Evolutionary conservation across 106 monocot species (phyloP).

Genomic region (Dioscorea zingiberensis): DNA sequence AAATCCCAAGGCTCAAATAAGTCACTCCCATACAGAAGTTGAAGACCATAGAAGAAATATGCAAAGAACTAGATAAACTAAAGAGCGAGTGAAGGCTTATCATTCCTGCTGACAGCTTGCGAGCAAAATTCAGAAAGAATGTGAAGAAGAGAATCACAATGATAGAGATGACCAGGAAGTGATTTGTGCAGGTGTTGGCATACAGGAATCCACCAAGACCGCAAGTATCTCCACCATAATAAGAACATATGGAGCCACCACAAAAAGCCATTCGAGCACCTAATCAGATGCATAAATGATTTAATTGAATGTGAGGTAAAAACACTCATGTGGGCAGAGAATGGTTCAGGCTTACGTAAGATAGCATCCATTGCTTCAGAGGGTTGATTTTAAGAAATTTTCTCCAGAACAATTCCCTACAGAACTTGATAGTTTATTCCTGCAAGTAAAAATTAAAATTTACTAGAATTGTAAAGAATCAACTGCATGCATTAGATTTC

Average conservation of each 20-base stretch:
- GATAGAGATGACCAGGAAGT: constrained; percentile 25
- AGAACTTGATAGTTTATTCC: background rate
- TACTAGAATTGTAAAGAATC: background rate
- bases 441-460: background rate
- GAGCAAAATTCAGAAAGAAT: constrained; percentile 19
- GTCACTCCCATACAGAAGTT: constrained; percentile 38
- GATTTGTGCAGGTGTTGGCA: constrained; percentile 31
- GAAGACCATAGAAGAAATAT: constrained; percentile 10
- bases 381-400: background rate
- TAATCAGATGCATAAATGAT: background rate
- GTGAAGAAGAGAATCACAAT: constrained; percentile 29
- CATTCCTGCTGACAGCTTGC: constrained; percentile 9
- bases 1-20: constrained; percentile 39
- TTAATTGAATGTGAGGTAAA: background rate
- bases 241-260: background rate
- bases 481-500: background rate
- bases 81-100: background rate
- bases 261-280: constrained; percentile 13
- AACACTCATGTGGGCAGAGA: background rate
- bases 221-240: background rate
- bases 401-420: background rate
- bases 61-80: constrained; percentile 17
- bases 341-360: background rate
- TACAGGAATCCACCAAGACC: constrained; percentile 13
- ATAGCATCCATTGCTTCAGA: background rate